Evolutionary conservation across 1,139 yeast genomes (phyloP).

Genomic region (Magnusiomyces ingens): DNA sequence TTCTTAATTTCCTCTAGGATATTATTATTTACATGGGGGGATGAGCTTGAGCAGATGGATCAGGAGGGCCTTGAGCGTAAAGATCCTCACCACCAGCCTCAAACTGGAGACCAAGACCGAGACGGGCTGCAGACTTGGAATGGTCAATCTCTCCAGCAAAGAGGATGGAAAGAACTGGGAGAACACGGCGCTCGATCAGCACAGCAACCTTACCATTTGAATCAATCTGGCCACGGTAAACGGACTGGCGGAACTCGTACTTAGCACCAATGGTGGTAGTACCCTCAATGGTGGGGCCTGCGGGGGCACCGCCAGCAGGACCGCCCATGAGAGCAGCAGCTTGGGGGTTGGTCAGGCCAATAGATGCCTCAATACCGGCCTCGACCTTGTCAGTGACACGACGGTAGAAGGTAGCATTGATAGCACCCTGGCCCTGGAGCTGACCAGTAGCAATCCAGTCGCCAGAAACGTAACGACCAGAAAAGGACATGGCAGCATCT

Average conservation of each 20-base stretch:
- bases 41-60: slow-evolving; percentile 25
- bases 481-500: slow-evolving; percentile 85
- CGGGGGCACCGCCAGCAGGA: slow-evolving; percentile 57
- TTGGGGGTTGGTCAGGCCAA: slow-evolving; percentile 67
- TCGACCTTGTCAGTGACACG: slow-evolving; percentile 87
- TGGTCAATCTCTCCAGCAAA: slow-evolving; percentile 96
- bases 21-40: slow-evolving; percentile 28
- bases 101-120: slow-evolving; percentile 92
- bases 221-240: slow-evolving; percentile 93
- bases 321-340: slow-evolving; percentile 43
- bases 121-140: slow-evolving; percentile 68
- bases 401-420: slow-evolving; percentile 90
- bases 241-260: slow-evolving; percentile 95
- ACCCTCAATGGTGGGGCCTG: slow-evolving; percentile 84
- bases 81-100: slow-evolving; percentile 95
- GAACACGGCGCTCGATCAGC: slow-evolving; percentile 85
- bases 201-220: slow-evolving; percentile 86
- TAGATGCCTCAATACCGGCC: slow-evolving; percentile 91
- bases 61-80: slow-evolving; percentile 31
- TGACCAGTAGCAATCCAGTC: slow-evolving; percentile 95
- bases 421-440: slow-evolving; percentile 86
- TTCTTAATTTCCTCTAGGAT: too few species aligned
- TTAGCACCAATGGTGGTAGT: slow-evolving; percentile 93
- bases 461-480: slow-evolving; percentile 81
- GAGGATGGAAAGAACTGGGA: slow-evolving; percentile 83